Conservation (phyloP, 495 filamentous ascomycete genomes). For the Daldinia bambusicola region DNA sequence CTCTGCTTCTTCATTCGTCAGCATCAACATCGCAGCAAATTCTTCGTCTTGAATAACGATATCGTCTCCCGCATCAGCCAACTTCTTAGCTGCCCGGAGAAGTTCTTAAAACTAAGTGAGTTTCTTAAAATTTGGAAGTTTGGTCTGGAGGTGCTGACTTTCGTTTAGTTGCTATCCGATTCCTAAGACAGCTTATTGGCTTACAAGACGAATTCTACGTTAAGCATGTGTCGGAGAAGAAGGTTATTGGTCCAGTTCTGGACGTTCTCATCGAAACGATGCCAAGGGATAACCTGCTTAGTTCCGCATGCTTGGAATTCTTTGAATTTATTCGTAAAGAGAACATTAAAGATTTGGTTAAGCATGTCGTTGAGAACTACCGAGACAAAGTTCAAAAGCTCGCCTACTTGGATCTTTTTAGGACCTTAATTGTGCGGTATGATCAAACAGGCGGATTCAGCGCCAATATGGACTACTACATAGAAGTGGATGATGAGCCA, state of each 20-base stretch:
- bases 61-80: conserved; percentile 84
- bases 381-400: conserved; percentile 82
- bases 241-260: conserved; percentile 86
- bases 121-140: conserved; percentile 21
- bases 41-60: conserved; percentile 83
- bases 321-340: conserved; percentile 92
- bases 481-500: conserved; percentile 60
- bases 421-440: conserved; percentile 76
- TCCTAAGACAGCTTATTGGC: conserved; percentile 87
- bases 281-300: conserved; percentile 94
- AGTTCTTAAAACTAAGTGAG: conserved; percentile 91
- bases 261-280: conserved; percentile 89
- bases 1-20: conserved; percentile 94
- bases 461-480: conserved; percentile 64
- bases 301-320: conserved; percentile 94
- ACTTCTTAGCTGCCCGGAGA: conserved; percentile 85
- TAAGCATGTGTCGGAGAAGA: conserved; percentile 83
- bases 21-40: conserved; percentile 86
- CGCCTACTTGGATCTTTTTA: conserved; percentile 88
- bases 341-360: conserved; percentile 81
- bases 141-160: background rate
- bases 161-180: conserved; percentile 82
- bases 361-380: conserved; percentile 88
- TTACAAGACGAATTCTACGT: conserved; percentile 94
- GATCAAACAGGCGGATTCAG: conserved; percentile 82